Evolutionary conservation across 2,329 filamentous ascomycete species (phyloP).

Genomic region (Venturia aucupariae): DNA sequence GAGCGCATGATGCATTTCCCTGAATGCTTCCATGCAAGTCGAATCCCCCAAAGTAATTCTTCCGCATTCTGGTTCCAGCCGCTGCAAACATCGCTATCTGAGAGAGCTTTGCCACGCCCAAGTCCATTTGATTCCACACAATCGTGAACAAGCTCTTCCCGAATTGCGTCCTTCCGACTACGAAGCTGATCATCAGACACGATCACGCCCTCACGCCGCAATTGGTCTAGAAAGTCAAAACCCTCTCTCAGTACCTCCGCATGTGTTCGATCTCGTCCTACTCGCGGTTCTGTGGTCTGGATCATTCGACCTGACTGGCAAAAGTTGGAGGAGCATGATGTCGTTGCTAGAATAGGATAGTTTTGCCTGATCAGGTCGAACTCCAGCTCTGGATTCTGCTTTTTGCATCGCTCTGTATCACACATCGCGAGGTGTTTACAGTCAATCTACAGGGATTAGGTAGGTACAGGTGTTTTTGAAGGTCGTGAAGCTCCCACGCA

Average conservation of each 20-base stretch:
- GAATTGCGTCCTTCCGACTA: background rate
- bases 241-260: slow-evolving; percentile 19
- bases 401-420: background rate
- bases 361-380: slow-evolving; percentile 14
- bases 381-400: slow-evolving; percentile 9
- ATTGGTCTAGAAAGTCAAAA: slow-evolving; percentile 17
- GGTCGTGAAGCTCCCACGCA: too few relatives aligned
- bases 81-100: background rate
- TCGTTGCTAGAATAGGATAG: slow-evolving; percentile 17
- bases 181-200: slow-evolving; percentile 14
- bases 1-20: slow-evolving; percentile 24
- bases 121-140: slow-evolving; percentile 14
- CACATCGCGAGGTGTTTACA: background rate
- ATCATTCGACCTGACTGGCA: slow-evolving; percentile 20
- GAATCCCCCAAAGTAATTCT: slow-evolving; percentile 18
- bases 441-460: background rate
- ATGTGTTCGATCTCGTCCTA: slow-evolving; percentile 19
- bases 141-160: slow-evolving; percentile 14
- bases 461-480: too few relatives aligned
- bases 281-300: slow-evolving; percentile 19
- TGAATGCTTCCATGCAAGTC: slow-evolving; percentile 22
- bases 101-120: slow-evolving; percentile 12
- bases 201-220: slow-evolving; percentile 17
- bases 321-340: slow-evolving; percentile 20
- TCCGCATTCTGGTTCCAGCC: slow-evolving; percentile 17